phyloP scores from a whole-genome alignment of 2,329 filamentous ascomycete genomes.

The Botrytis hyacinthi region DNA sequence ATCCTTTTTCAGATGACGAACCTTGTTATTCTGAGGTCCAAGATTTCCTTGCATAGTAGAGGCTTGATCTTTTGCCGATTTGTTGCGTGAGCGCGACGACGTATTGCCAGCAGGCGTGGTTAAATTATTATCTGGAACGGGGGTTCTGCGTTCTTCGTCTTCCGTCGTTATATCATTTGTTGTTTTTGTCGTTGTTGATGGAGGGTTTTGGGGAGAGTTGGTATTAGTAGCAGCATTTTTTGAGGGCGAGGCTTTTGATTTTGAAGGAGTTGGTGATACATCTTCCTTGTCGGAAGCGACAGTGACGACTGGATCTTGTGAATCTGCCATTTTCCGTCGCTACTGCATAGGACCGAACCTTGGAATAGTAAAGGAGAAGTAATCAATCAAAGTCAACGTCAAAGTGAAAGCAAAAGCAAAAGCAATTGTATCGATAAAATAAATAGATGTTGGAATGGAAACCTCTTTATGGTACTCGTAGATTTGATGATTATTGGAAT shows the following conservation, averaged over 20 bases:
- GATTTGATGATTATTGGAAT: not conserved
- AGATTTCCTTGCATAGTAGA: constrained; percentile 29
- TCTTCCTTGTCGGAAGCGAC: constrained; percentile 31
- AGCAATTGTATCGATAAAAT: not conserved
- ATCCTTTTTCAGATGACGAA: constrained; percentile 82
- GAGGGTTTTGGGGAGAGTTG: constrained; percentile 32
- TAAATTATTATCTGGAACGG: constrained; percentile 26
- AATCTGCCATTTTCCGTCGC: constrained; percentile 18
- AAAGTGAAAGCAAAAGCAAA: not conserved
- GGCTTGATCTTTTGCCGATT: constrained; percentile 29
- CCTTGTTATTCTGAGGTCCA: constrained; percentile 51
- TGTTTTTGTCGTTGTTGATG: constrained; percentile 26
- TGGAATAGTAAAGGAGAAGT: not conserved
- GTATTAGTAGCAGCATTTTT: constrained; percentile 32
- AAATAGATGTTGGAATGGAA: not conserved
- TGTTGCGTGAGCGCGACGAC: constrained; percentile 24
- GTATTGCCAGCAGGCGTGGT: constrained; percentile 30
- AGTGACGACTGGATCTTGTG: constrained; percentile 17
- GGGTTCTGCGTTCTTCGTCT: constrained; percentile 37
- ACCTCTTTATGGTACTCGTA: no score
- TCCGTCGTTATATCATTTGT: constrained; percentile 34
- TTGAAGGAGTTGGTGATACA: constrained; percentile 21
- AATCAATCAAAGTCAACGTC: not conserved
- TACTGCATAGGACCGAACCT: not conserved
- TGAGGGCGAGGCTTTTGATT: constrained; percentile 24